These are phyloP conservation scores for Lentinus tigrinus DNA, from an alignment of 768 basidiomycete genomes.

Conservation along the genomic window DNA sequence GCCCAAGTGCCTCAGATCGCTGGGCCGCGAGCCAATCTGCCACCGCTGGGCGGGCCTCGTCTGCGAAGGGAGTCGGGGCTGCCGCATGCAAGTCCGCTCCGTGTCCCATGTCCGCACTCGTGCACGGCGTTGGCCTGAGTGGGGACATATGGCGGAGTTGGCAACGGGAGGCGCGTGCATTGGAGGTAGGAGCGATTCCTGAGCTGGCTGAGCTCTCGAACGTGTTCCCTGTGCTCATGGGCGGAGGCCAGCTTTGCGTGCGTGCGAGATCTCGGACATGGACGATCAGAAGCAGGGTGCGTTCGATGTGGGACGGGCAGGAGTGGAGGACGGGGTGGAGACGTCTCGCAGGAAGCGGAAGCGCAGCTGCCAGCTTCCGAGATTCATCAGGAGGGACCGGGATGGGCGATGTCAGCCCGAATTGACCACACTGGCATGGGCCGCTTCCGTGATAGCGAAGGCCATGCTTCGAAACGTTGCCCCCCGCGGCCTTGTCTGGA, in stretches of 20 bases:
- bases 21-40: constrained; percentile 9
- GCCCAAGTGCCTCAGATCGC: constrained; percentile 11
- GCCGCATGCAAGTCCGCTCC: background rate
- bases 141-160: constrained; percentile 10
- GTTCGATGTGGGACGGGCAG: background rate
- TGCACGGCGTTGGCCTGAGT: background rate
- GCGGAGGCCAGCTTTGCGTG: background rate
- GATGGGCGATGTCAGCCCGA: constrained; percentile 8
- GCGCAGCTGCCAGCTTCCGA: background rate
- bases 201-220: background rate
- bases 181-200: background rate
- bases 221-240: background rate
- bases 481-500: constrained; percentile 2
- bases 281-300: constrained; percentile 13
- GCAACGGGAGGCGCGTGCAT: background rate
- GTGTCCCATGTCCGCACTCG: background rate
- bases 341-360: background rate
- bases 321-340: background rate
- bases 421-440: background rate
- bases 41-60: background rate
- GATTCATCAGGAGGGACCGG: constrained; percentile 1
- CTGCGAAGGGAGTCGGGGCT: background rate
- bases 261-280: background rate
- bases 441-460: constrained; percentile 18
- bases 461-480: constrained; percentile 3